A percentile compares a stretch with the other conserved stretches of the same genome.
These are phyloP conservation scores for Posidonia australis DNA, from an alignment of 106 monocot genomes.

Conservation along the genomic window DNA sequence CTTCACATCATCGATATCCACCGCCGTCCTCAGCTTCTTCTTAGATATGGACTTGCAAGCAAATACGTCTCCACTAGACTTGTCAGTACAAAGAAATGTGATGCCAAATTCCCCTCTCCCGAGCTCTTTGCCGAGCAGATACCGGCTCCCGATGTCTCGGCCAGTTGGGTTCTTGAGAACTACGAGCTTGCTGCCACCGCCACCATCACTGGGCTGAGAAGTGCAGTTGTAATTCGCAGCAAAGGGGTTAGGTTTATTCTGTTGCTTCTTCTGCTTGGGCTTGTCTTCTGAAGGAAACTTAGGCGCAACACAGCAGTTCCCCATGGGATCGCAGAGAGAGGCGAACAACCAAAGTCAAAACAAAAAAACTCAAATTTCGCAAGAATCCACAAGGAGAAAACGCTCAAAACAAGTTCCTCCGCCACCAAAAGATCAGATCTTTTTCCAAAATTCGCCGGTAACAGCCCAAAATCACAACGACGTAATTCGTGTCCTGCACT, in stretches of 20 bases:
- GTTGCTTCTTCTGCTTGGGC: slow-evolving; percentile 1
- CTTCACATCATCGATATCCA: slow-evolving; percentile 18
- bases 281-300: neutral
- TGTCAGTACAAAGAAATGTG: slow-evolving; percentile 16
- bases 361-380: too few relatives aligned
- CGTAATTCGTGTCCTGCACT: too few relatives aligned
- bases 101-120: slow-evolving; percentile 19
- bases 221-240: neutral
- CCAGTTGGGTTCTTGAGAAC: slow-evolving; percentile 17
- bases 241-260: slow-evolving; percentile 15
- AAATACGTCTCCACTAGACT: slow-evolving; percentile 1
- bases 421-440: too few relatives aligned
- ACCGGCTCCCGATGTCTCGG: slow-evolving; percentile 5
- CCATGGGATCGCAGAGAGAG: slow-evolving; percentile 11
- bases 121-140: slow-evolving; percentile 13
- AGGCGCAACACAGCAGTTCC: slow-evolving; percentile 13
- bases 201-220: neutral
- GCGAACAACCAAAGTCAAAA: too few relatives aligned
- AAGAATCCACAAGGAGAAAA: too few relatives aligned
- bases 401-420: too few relatives aligned
- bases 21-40: slow-evolving; percentile 16
- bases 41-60: slow-evolving; percentile 23
- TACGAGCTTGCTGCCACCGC: neutral
- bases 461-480: too few relatives aligned
- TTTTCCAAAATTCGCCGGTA: too few relatives aligned